A percentile compares a stretch with the other conserved stretches of the same genome.
Conservation (phyloP, 73 alveolate genomes). For the Chromera velia region DNA sequence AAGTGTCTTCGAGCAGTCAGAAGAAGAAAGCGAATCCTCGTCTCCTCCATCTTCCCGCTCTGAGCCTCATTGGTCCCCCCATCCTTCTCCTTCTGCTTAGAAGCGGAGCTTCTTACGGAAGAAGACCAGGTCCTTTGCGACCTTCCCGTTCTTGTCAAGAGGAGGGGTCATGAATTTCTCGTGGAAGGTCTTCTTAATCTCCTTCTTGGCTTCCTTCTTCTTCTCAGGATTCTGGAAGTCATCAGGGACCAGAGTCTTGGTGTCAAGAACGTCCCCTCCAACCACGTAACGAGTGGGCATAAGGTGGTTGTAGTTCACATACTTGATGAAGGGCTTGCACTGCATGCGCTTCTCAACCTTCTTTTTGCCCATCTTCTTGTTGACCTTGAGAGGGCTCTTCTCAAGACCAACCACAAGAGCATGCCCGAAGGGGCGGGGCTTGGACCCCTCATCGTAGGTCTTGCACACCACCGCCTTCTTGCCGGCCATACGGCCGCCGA, state of each 20-base stretch:
- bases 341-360: slow-evolving; percentile 48
- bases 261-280: too few relatives aligned
- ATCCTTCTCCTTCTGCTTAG: slow-evolving; percentile 2
- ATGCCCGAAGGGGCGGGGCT: slow-evolving; percentile 56
- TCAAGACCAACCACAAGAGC: slow-evolving; percentile 57
- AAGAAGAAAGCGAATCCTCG: background rate
- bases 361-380: slow-evolving; percentile 53
- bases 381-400: slow-evolving; percentile 56
- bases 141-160: slow-evolving; percentile 30
- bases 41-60: background rate
- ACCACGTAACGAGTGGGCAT: slow-evolving; percentile 66
- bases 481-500: slow-evolving; percentile 61
- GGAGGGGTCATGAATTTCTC: slow-evolving; percentile 38
- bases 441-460: slow-evolving; percentile 53
- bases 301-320: slow-evolving; percentile 70
- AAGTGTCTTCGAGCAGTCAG: too few relatives aligned
- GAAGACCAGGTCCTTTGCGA: slow-evolving; percentile 42
- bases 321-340: slow-evolving; percentile 69
- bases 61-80: background rate
- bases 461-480: slow-evolving; percentile 56
- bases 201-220: too few relatives aligned
- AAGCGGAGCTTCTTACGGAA: slow-evolving; percentile 44
- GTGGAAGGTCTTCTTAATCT: too few relatives aligned
- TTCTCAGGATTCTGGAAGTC: too few relatives aligned
- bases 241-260: too few relatives aligned